phyloP scores from a whole-genome alignment of 306 rosid species.

The Corylus americana region DNA sequence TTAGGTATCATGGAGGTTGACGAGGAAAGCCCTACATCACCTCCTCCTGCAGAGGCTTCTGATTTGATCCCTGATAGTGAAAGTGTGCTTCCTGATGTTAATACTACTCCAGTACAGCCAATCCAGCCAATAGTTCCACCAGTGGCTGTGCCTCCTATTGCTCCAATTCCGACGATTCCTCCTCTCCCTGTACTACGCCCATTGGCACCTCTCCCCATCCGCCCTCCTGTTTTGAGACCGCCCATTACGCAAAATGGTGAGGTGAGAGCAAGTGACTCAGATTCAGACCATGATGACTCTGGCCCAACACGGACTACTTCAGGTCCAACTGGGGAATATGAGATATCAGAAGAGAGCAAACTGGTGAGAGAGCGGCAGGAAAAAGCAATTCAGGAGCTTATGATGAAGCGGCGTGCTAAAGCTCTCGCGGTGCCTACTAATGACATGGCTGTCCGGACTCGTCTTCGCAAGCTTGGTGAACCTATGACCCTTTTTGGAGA shows the following conservation, averaged over 20 bases:
- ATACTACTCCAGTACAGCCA: conserved; percentile 35
- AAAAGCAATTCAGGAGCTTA: conserved; percentile 71
- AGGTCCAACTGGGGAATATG: conserved; percentile 59
- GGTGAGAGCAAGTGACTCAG: conserved; percentile 56
- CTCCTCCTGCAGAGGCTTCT: conserved; percentile 51
- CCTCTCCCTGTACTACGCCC: conserved; percentile 51
- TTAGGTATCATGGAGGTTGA: conserved; percentile 47
- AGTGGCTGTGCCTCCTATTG: conserved; percentile 40
- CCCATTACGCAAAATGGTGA: conserved; percentile 63
- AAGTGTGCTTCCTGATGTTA: conserved; percentile 30
- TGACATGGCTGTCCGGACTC: conserved; percentile 86
- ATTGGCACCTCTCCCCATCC: conserved; percentile 59
- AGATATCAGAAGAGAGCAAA: conserved; percentile 84
- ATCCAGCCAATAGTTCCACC: conserved; percentile 36
- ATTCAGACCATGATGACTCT: conserved; percentile 53
- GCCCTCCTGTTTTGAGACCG: conserved; percentile 57
- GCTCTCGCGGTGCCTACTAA: conserved; percentile 93
- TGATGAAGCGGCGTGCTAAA: conserved; percentile 83
- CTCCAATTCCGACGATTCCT: conserved; percentile 53
- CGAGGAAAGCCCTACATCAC: conserved; percentile 44
- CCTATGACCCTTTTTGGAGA: conserved; percentile 93
- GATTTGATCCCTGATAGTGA: conserved; percentile 39
- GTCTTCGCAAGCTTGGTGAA: conserved; percentile 87
- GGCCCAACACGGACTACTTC: conserved; percentile 38
- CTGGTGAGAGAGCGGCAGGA: conserved; percentile 80